Base-by-base conservation (phyloP, 148 eudicot genomes). In the Diospyros kaki region DNA sequence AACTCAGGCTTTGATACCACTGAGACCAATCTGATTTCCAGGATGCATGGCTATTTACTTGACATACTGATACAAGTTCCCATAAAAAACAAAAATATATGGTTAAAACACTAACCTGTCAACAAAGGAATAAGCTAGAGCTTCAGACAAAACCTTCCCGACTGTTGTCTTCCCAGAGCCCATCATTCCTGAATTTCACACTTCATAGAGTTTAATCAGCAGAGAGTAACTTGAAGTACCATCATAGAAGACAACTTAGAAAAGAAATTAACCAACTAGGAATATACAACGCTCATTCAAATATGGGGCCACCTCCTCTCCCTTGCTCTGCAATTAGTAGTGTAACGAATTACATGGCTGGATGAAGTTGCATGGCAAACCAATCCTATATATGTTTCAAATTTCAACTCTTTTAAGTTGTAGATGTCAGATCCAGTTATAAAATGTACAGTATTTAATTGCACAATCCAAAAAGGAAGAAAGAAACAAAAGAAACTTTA, bases 231-330 rank as follows among this genome's bases (percentile, higher is more conserved):
- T 46, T 40, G 11, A 17, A 73, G 71, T 3, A 9, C 15, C 11
- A 12, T 43, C 11, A 15, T 69, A 41, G 13, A 17, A 43, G 63
- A 68, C 42, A 54, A 18, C 18, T 6, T 3, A 55, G 28, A 53
- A 69, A 68, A 62, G 17, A 41, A n/a, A 56, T 71, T 69, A 51
- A 79, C 82, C 82, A 53, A 79, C 78, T 4, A 79, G 82, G 15
- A 79, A 79, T 75, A 79, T 75, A 64, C 78, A 79, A 6, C 82
- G 66, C 14, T 64, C 78, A 56, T 79, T 64, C 8, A 79, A 70
- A 53, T 10, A 54, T 53, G 78, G 54, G n/a, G 65, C 51, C 4
- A 79, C 82, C 54, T 64, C 75, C 68, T 75, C 71, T 55, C 69
- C 82, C 72, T 79, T 79, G 15, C 61, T 79, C 82, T 79, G 78